Evolutionary conservation across 306 rosid genomes (phyloP), one percentile per base, ranked within the genome.

Genomic region (Abrus precatorius): DNA sequence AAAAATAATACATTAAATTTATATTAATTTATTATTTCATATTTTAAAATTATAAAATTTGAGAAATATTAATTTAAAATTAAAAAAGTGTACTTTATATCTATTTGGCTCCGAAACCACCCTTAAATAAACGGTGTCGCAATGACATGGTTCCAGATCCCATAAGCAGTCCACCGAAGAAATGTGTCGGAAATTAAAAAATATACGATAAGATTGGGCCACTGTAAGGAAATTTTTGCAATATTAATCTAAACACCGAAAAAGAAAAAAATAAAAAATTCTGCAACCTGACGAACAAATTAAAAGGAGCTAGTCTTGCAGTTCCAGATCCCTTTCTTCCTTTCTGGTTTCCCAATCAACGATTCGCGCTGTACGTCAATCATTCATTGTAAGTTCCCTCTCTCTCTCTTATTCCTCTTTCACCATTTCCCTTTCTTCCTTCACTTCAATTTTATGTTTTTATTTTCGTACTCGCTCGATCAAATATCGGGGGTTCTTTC

Each of bases 291-390:
- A 29, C 75, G 41, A 45, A 30, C 55, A 60, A 61, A 34, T 48
- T 60, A 48, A 48, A 70, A 60, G 65, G 65, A 38, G 52, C 54
- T 6, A 28, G 63, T 54, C 36, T 48, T 62, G 29, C 9, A 1
- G 40, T 41, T 59, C 29, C 56, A 52, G 50, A 72, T 72, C 73
- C 57, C 11, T 64, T 28, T 72, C 72, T n/a, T 10, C n/a, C 36
- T 1, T n/a, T 29, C n/a, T 3, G 10, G 67, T 9, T 69, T 47
- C 40, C 20, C 12, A 9, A 73, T 67, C 68, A 10, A 78, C 69
- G 8, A 30, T 50, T 44, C 38, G 55, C 30, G 59, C 60, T 30
- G 29, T 53, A 14, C 8, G 45, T 33, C 59, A 14, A 27, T 63
- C 28, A 32, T 41, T 53, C 60, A 30, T 33, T 3, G 80, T 80